Evolutionary conservation across 345 rosid species (phyloP), one percentile per base, ranked within the genome.

Genomic region (Melaleuca alternifolia): DNA sequence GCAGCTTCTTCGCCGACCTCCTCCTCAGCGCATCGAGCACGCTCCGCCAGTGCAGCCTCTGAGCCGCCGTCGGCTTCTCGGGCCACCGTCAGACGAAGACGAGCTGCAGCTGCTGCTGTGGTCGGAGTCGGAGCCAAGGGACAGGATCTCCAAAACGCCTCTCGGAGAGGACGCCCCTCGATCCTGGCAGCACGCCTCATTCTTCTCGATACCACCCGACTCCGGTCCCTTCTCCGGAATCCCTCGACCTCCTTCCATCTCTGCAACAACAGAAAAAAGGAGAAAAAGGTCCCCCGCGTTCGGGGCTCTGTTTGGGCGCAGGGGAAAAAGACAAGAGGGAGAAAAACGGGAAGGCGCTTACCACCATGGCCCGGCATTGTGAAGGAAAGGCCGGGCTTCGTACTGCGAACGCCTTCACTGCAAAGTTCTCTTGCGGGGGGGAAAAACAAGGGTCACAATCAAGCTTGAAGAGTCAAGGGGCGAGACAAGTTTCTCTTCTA

Each of bases 1-100:
- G 93, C 90, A 94, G 92, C 87, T 92, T 92, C 87, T 93, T 93
- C 28, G 85, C 82, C 6, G 97, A 95, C 85, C 93, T 92, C 93
- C 92, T 93, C 89, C 91, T 95, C 83, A 94, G 87, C 3, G 90
- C 48, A 1, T 92, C 94, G 44, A 94, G 87, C 93, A 93, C 91
- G 83, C 85, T 87, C 87, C 91, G 89, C 98, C 98, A 94, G 75
- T 94, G 96, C 50, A 86, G 87, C 41, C 91, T 89, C 37, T 88
- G 84, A 14, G 82, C 86, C 84, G 10, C 88, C 6, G 85, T 85
- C 6, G 89, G 88, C 33, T 87, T 59, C 75, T 11, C 53, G 51
- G 87, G 91, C 92, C 48, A 91, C 96, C 9, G 92, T 59, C 41
- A n/a, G 41, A 41, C 8, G 93, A 91, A 10, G 88, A 86, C 1